Base-by-base conservation (phyloP, 2,329 filamentous ascomycete species). In the Myrmaecium sp. region DNA sequence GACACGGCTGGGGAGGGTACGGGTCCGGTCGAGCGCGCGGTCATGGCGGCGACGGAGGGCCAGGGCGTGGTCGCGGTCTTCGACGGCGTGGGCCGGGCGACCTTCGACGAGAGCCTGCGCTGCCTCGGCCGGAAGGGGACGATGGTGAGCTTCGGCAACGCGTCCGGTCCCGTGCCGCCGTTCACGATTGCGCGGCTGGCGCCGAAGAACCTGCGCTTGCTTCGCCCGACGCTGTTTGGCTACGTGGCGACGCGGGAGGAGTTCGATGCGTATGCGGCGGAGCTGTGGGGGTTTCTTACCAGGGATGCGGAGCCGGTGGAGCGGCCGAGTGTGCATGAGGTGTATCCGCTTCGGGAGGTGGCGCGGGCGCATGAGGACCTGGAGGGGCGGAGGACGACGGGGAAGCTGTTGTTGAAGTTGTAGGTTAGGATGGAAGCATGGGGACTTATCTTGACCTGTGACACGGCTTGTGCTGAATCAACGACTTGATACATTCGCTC, bases 81-180 rank as follows among this genome's bases (percentile, higher is more conserved):
- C 46, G 83, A 93, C 46, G 78, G 79, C 5, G 80, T 93, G 3
- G 84, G 83, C 8, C 81, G 81, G 56, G 64, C 65, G 25, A 93
- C 84, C 0, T 92, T 89, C 54, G 80, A 93, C 38, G 62, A 68
- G 12, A 76, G 74, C 41, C 48, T 93, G 36, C 69, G 83, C 36
- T 66, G 71, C 39, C 62, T 86, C 28, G 77, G 74, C 38, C 52
- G 73, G 35, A 91, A 91, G 58, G 84, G 82, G 4, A 75, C 63
- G 2, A 54, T 92, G 41, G 64, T 82, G 14, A 74, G 69, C 25
- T 91, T 84, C 53, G 82, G 82, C 3, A 91, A 91, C 52, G 77
- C 80, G 5, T 67, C 71, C 51, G 84, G 83, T 4, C 65, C 77
- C 3, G 77, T 89, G 2, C 71, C 73, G n/a, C 79, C 80, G 0